Base-by-base conservation (phyloP, 176 grass and related monocot genomes). In the Aegilops umbellulata region DNA sequence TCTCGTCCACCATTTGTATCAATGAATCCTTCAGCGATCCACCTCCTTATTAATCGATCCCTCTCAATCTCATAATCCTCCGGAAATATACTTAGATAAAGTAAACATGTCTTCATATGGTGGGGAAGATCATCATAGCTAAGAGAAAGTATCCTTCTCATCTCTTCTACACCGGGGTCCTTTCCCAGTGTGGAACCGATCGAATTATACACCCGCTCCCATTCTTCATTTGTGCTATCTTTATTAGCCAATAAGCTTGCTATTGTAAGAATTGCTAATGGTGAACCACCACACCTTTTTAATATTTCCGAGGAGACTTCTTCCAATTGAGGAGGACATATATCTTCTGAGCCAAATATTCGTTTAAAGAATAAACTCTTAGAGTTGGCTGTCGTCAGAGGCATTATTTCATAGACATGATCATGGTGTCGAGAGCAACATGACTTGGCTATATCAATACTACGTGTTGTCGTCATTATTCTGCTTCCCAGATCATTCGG, bases 11-110 rank as follows among this genome's bases (percentile, higher is more conserved):
- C 36, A 1, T 82, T 75, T 70, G 29, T 55, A 71, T n/a, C 41
- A 61, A 90, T 78, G 67, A 90, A 90, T 82, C 83, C 88, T 87
- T 90, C 82, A 71, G 84, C 71, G 0, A 90, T 78, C 88, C 88
- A 90, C 14, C 78, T 87, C 67, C 16, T 82, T 27, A 90, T 32
- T 10, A 90, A 38, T 17, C 60, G 51, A 39, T 90, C 65, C 27
- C 72, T 90, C 25, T 83, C 7, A 24, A 90, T 87, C 41, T 82
- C 70, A 61, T 53, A 73, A 53, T 90, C 88, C 70, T 90, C 88
- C 29, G 83, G 79, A 39, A 81, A 90, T 83, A 87, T 79, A 79
- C 79, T 83, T 15, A 90, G 47, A 70, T 90, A 87, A 10, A 87
- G 29, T 65, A 87, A 87, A 25, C 83, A 90, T 10, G 83, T 90